Evolutionary conservation across 2,329 filamentous ascomycete species (phyloP).

Genomic region (Xenoacremonium recifei): DNA sequence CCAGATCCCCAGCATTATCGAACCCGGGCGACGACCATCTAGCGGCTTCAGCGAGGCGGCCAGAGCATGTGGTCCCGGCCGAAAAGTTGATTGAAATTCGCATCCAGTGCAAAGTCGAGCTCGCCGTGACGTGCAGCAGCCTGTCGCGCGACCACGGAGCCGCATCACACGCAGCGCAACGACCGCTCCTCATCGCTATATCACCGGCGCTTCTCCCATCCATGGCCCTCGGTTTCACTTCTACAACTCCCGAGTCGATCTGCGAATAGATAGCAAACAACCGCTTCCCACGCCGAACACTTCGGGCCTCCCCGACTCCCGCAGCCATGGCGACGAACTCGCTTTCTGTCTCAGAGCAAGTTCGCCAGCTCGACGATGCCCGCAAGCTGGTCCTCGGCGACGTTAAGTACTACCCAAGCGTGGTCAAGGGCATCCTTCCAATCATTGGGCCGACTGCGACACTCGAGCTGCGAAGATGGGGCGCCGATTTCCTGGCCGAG

Average conservation of each 20-base stretch:
- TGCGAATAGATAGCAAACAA: too few species aligned
- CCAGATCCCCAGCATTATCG: too few species aligned
- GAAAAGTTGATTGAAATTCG: slow-evolving; percentile 15
- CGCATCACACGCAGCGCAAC: too few species aligned
- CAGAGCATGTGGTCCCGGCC: slow-evolving; percentile 26
- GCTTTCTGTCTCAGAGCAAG: slow-evolving; percentile 68
- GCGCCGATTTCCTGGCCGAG: slow-evolving; percentile 91
- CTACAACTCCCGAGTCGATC: too few species aligned
- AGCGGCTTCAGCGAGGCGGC: too few species aligned
- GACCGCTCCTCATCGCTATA: too few species aligned
- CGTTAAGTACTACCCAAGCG: slow-evolving; percentile 83
- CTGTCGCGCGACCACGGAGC: slow-evolving; percentile 30
- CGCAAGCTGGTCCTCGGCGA: slow-evolving; percentile 87
- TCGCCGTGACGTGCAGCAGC: too few species aligned
- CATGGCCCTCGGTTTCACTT: slow-evolving; percentile 11
- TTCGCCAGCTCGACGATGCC: slow-evolving; percentile 85
- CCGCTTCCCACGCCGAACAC: too few species aligned
- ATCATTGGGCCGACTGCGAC: slow-evolving; percentile 75
- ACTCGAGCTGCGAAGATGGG: slow-evolving; percentile 89
- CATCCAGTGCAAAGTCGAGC: too few species aligned
- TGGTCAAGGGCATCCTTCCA: slow-evolving; percentile 89
- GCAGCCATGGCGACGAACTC: slow-evolving; percentile 50
- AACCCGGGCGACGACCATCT: too few species aligned
- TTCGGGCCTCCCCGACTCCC: too few species aligned
- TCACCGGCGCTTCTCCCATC: slow-evolving; percentile 11